Evolutionary conservation across 139 green algal genomes (phyloP).

Genomic region (Spirogloea muscicola): DNA sequence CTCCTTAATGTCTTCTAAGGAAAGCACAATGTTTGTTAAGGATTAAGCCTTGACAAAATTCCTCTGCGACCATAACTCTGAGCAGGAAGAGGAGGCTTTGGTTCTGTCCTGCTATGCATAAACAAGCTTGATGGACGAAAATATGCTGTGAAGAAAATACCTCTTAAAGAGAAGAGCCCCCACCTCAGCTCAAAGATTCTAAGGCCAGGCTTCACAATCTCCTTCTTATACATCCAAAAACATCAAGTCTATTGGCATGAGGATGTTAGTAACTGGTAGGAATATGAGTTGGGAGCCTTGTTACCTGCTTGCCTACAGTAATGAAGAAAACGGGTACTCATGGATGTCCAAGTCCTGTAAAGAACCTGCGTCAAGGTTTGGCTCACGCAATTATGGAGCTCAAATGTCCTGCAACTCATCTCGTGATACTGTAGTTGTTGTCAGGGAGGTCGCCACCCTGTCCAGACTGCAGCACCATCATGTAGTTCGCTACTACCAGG

Average conservation of each 20-base stretch:
- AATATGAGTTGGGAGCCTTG: background rate
- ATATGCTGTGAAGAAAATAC: slow-evolving; percentile 93
- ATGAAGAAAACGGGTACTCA: too few species aligned
- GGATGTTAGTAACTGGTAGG: background rate
- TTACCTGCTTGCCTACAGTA: background rate
- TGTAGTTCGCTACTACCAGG: slow-evolving; percentile 80
- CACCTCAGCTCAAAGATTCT: slow-evolving; percentile 62
- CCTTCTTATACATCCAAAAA: background rate
- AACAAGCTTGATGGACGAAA: slow-evolving; percentile 70
- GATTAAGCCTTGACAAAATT: background rate
- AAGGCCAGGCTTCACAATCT: slow-evolving; percentile 38
- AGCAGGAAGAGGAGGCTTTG: slow-evolving; percentile 70
- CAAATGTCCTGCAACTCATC: too few species aligned
- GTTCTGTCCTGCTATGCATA: slow-evolving; percentile 74
- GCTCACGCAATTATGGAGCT: too few species aligned
- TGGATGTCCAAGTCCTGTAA: too few species aligned
- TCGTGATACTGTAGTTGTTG: too few species aligned
- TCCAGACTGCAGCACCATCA: slow-evolving; percentile 81
- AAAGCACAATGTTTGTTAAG: background rate
- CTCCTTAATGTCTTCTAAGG: background rate
- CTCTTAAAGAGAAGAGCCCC: slow-evolving; percentile 54
- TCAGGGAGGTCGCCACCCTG: slow-evolving; percentile 81
- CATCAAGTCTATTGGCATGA: background rate
- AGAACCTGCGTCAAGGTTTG: too few species aligned
- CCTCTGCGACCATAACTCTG: background rate